Percentiles rank a stretch among this genome's conserved stretches.
phyloP scores from a whole-genome alignment of 352 stramenopile species.

The Globisporangium irregulare region DNA sequence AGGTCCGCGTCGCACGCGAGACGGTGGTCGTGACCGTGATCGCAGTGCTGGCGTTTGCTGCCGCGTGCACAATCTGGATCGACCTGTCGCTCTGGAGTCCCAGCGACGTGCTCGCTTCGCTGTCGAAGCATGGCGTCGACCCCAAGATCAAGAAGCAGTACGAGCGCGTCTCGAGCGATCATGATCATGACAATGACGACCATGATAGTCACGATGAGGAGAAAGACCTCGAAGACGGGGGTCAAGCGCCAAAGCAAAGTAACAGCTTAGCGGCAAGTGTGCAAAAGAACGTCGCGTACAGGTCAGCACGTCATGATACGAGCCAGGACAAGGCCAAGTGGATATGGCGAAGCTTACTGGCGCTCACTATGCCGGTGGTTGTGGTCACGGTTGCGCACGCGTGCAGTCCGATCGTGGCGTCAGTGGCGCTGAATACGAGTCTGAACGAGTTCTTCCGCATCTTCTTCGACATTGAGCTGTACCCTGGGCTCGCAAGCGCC shows the following conservation, averaged over 20 bases:
- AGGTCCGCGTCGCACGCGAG: conserved; percentile 23
- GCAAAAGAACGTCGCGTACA: background rate
- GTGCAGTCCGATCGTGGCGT: conserved; percentile 25
- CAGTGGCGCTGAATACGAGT: conserved; percentile 35
- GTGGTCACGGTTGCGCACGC: conserved; percentile 19
- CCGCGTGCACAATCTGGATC: conserved; percentile 19
- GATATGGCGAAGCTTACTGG: conserved; percentile 4
- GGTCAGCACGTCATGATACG: background rate
- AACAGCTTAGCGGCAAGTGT: background rate
- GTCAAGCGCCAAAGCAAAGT: background rate
- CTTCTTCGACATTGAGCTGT: conserved; percentile 22
- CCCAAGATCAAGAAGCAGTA: background rate
- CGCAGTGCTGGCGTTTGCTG: conserved; percentile 22
- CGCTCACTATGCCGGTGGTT: conserved; percentile 20
- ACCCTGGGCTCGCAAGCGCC: conserved; percentile 12
- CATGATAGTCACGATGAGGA: background rate
- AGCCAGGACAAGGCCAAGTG: conserved; percentile 8
- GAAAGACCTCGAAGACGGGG: background rate
- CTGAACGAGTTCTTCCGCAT: conserved; percentile 39
- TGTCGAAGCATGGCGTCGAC: background rate
- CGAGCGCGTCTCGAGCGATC: background rate
- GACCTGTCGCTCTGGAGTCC: conserved; percentile 34
- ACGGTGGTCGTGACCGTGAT: conserved; percentile 14
- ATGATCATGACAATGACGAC: background rate
- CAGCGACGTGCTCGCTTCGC: conserved; percentile 9